Percentiles rank a stretch among this genome's conserved stretches.
Evolutionary conservation across 2,329 filamentous ascomycete genomes (phyloP).

Genomic region (Dactylellina drechsleri): DNA sequence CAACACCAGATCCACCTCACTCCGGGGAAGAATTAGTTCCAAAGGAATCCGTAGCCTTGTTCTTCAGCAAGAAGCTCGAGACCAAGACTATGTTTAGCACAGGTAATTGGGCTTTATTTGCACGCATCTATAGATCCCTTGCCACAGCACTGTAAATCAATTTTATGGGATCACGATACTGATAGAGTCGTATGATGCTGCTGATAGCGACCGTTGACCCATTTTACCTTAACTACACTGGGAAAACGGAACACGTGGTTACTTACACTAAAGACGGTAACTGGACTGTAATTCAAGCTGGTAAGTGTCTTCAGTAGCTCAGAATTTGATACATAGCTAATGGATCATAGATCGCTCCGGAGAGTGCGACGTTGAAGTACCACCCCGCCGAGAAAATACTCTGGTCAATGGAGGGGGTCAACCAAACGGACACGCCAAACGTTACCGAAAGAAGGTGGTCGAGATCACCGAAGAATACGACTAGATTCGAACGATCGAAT

Average conservation of each 20-base stretch:
- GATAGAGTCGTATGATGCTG: too few species aligned
- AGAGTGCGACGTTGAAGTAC: constrained; percentile 3
- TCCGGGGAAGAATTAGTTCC: constrained; percentile 2
- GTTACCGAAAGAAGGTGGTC: constrained; percentile 3
- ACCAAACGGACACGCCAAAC: background rate
- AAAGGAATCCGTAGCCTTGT: constrained; percentile 13
- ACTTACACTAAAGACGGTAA: constrained; percentile 12
- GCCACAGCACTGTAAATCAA: too few species aligned
- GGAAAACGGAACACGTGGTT: background rate
- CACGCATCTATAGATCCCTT: too few species aligned
- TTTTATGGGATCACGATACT: too few species aligned
- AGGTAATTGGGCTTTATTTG: background rate
- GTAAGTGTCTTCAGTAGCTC: constrained; percentile 2
- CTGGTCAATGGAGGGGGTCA: background rate
- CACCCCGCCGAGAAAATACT: background rate
- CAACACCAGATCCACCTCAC: constrained; percentile 13
- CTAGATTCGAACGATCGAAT: too few species aligned
- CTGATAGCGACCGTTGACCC: constrained; percentile 2
- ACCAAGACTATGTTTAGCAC: constrained; percentile 7
- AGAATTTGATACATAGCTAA: constrained; percentile 1
- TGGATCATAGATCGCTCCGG: constrained; percentile 1
- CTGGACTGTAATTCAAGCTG: constrained; percentile 8
- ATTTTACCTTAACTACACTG: constrained; percentile 12
- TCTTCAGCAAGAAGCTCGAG: constrained; percentile 14
- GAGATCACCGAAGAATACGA: background rate